These are phyloP conservation scores for Euphorbia neoarborescens DNA, from an alignment of 441 rosid species.

Conservation along the genomic window DNA sequence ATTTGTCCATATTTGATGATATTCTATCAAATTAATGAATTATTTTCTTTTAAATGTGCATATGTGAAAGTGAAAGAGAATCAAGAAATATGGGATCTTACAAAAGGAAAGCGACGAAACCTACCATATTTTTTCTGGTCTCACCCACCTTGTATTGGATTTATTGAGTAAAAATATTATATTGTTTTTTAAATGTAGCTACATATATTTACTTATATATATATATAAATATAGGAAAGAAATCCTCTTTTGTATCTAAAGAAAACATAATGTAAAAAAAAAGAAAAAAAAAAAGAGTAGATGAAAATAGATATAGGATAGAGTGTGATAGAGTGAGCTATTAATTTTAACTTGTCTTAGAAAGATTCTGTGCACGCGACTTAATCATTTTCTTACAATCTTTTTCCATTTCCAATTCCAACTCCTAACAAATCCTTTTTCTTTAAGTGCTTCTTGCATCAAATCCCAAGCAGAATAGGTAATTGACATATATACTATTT, in stretches of 20 bases:
- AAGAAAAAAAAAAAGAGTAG: too few relatives aligned
- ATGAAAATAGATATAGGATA: neutral
- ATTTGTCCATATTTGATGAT: too few relatives aligned
- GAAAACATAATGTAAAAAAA: neutral
- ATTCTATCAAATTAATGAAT: too few relatives aligned
- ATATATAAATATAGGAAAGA: neutral
- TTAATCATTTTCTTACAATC: conserved; percentile 7
- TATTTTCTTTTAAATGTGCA: too few relatives aligned
- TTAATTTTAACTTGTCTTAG: neutral
- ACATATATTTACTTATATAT: too few relatives aligned
- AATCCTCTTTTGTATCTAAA: neutral
- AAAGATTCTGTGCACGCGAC: conserved; percentile 16
- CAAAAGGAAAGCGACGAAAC: neutral
- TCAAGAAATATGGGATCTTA: neutral
- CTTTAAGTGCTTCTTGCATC: neutral
- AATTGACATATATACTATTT: neutral
- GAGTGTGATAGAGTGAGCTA: neutral
- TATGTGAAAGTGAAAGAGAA: neutral
- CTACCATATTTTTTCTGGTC: neutral
- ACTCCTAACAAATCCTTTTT: neutral
- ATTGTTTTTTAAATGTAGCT: neutral
- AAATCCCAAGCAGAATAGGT: conserved; percentile 1
- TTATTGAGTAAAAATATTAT: neutral
- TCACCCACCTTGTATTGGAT: neutral
- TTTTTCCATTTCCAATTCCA: neutral